These are phyloP conservation scores for Paecilomyces sp. DNA, from an alignment of 2,329 filamentous ascomycete species.

Conservation along the genomic window DNA sequence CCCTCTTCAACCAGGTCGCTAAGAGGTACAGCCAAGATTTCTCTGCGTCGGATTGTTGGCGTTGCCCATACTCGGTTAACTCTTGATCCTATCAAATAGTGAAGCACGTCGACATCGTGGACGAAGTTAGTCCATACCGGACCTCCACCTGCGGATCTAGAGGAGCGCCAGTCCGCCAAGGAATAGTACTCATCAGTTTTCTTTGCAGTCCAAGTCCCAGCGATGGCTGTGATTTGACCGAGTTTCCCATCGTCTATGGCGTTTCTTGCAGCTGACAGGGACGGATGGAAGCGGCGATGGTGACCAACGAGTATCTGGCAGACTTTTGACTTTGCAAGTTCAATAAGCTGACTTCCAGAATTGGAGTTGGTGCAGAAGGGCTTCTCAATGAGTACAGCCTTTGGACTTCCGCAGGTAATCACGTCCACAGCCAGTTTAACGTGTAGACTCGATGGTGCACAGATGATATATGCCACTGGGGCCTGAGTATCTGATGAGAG, in stretches of 20 bases:
- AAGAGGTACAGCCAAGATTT: neutral
- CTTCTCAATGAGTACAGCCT: neutral
- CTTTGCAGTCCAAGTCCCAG: constrained; percentile 7
- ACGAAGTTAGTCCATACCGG: constrained; percentile 9
- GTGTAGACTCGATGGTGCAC: neutral
- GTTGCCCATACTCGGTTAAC: neutral
- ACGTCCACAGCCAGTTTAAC: neutral
- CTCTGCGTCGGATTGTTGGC: neutral
- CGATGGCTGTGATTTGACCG: constrained; percentile 5
- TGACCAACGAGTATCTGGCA: constrained; percentile 8
- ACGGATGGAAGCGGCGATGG: constrained; percentile 8
- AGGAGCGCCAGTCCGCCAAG: neutral
- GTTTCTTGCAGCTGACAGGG: neutral
- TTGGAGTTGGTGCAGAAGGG: neutral
- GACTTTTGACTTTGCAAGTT: neutral
- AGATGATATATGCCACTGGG: neutral
- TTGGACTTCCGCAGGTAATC: neutral
- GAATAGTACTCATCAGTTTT: constrained; percentile 4
- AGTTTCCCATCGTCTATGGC: constrained; percentile 3
- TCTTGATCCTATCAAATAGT: constrained; percentile 4
- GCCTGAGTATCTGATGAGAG: neutral
- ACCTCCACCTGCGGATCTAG: constrained; percentile 5
- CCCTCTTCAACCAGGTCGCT: constrained; percentile 7
- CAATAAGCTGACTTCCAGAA: neutral
- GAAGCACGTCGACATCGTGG: constrained; percentile 8